Evolutionary conservation across 2,329 filamentous ascomycete species (phyloP).

Genomic region (Aspergillus pseudoviridinutans): DNA sequence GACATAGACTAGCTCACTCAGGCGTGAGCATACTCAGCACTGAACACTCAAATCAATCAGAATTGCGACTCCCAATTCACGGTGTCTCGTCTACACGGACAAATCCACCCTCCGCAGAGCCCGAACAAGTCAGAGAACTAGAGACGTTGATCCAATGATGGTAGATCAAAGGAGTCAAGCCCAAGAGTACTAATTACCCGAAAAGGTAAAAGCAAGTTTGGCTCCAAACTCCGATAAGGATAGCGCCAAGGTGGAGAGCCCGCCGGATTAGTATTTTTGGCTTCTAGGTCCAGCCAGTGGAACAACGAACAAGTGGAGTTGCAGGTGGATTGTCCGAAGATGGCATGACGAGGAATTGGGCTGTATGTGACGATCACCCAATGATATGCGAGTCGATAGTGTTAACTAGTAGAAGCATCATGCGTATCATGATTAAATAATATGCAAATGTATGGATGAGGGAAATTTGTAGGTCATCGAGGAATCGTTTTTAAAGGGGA

Average conservation of each 20-base stretch:
- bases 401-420: background rate
- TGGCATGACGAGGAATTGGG: slow-evolving; percentile 14
- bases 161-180: background rate
- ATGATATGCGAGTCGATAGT: background rate
- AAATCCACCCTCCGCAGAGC: background rate
- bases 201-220: slow-evolving; percentile 21
- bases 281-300: slow-evolving; percentile 13
- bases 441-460: background rate
- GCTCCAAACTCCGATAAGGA: slow-evolving; percentile 6
- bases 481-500: background rate
- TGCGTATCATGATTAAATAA: background rate
- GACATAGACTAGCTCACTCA: background rate
- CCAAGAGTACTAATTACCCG: slow-evolving; percentile 16
- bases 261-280: slow-evolving; percentile 6
- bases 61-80: background rate
- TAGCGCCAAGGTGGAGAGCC: slow-evolving; percentile 4
- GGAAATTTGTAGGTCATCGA: background rate
- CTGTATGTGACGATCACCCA: background rate
- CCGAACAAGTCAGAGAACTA: background rate
- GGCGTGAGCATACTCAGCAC: background rate
- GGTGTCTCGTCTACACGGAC: background rate
- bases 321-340: slow-evolving; percentile 12
- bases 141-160: slow-evolving; percentile 4
- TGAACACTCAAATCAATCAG: too few species aligned
- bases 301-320: slow-evolving; percentile 3